Evolutionary conservation across 805 yeast genomes (phyloP), one percentile per base, ranked within the genome.

Genomic region (Pichia rugopelliculosa): DNA sequence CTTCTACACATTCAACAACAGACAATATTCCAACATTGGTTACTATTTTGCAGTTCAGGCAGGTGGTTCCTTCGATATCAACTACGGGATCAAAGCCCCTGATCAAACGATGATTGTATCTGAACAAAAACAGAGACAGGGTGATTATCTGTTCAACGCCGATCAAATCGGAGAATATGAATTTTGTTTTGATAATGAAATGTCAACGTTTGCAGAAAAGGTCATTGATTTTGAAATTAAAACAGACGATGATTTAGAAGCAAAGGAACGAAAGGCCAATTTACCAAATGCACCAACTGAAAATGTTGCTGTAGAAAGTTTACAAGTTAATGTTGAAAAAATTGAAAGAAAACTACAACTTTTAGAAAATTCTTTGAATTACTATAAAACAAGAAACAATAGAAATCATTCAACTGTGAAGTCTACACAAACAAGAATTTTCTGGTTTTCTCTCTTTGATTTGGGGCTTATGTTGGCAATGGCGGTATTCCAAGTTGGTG

Each of bases 301-400:
- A 55, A 79, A 80, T 25, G 60, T 71, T 47, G 80, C 79, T 12
- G 80, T 77, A 41, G 79, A 76, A 56, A 73, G 68, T 50, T 76
- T 78, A 80, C 74, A 73, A 58, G 44, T 58, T 26, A 73, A 83
- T 3, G 79, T 83, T 22, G 74, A 73, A 48, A 68, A 67, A 47
- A 81, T 85, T 50, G 88, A 83, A 56, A 56, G 61, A 7, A 83
- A 82, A 57, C 71, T 84, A 59, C 76, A 74, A 55, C 70, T 72
- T 12, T 68, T 85, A 52, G 69, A 75, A 56, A 74, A 74, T 55
- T 71, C 81, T 36, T 69, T 91, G 62, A 86, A 83, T 57, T 85
- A 90, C 67, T 89, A 90, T 73, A 85, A 82, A 68, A 82, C 95
- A 12, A 83, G 99, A 71, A 91, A 87, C 67, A 80, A 80, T 69